phyloP scores from a whole-genome alignment of 768 basidiomycete species.

The Tulasnella calospora region DNA sequence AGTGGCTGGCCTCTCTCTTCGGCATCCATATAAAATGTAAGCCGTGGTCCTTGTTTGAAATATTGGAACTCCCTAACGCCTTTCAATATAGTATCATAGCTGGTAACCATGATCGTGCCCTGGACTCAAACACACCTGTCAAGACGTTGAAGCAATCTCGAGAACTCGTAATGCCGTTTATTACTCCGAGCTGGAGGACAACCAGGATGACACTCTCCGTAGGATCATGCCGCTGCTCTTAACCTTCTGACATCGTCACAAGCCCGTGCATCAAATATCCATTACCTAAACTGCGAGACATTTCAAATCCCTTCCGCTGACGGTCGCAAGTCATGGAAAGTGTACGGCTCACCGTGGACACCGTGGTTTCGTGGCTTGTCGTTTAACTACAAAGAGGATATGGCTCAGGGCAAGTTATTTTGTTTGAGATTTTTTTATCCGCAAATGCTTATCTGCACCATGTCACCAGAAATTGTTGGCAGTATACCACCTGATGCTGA shows the following conservation, averaged over 20 bases:
- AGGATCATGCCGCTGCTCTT: slow-evolving; percentile 16
- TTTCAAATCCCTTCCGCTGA: slow-evolving; percentile 21
- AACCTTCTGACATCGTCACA: slow-evolving; percentile 4
- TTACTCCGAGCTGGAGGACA: background rate
- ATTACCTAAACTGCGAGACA: slow-evolving; percentile 25
- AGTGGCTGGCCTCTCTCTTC: slow-evolving; percentile 20
- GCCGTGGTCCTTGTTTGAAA: background rate
- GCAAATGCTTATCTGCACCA: background rate
- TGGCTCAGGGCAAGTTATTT: background rate
- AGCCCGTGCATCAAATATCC: slow-evolving; percentile 13
- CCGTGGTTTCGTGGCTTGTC: slow-evolving; percentile 22
- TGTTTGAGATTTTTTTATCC: background rate
- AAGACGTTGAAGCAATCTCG: background rate
- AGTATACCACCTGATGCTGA: slow-evolving; percentile 14
- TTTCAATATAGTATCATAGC: slow-evolving; percentile 26
- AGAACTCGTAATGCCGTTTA: background rate
- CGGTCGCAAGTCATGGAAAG: slow-evolving; percentile 24
- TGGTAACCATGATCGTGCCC: slow-evolving; percentile 27
- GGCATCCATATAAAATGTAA: slow-evolving; percentile 27
- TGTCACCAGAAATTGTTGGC: slow-evolving; percentile 15
- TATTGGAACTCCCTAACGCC: background rate
- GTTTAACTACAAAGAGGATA: slow-evolving; percentile 20
- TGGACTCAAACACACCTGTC: background rate
- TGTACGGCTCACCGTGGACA: slow-evolving; percentile 27
- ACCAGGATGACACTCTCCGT: background rate